phyloP scores from a whole-genome alignment of 2,329 filamentous ascomycete genomes.

The Aspergillus carbonarius region DNA sequence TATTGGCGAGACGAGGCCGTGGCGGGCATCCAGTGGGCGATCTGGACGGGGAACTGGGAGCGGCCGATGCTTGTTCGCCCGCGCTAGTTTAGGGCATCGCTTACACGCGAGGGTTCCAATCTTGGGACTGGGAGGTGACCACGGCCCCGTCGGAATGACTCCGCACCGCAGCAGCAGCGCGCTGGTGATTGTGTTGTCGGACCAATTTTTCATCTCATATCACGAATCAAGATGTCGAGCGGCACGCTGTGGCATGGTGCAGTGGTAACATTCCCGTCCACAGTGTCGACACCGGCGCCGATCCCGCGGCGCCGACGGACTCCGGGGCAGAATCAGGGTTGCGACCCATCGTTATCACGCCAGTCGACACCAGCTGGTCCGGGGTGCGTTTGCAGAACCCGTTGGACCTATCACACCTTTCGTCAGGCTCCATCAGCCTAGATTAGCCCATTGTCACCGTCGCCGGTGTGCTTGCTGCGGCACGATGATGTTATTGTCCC shows the following conservation, averaged over 20 bases:
- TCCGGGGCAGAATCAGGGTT: background rate
- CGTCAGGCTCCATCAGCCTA: background rate
- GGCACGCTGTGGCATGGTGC: background rate
- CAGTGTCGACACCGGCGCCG: background rate
- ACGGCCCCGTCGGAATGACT: too few relatives aligned
- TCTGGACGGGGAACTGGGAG: background rate
- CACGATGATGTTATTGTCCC: background rate
- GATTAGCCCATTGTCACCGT: background rate
- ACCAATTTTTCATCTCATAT: too few relatives aligned
- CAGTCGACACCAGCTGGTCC: background rate
- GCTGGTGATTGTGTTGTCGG: too few relatives aligned
- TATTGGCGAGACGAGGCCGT: too few relatives aligned
- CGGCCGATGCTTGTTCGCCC: background rate
- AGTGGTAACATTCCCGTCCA: background rate
- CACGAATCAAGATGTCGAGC: too few relatives aligned
- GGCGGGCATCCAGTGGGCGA: background rate
- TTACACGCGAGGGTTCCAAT: background rate
- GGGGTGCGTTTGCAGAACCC: background rate
- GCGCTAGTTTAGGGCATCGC: background rate
- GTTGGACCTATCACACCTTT: background rate
- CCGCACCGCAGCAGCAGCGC: too few relatives aligned
- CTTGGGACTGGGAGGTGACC: too few relatives aligned
- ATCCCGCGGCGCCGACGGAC: background rate
- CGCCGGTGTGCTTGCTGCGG: background rate
- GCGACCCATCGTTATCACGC: conserved; percentile 5